Percentiles rank a stretch among this genome's conserved stretches.
Evolutionary conservation across 2,329 filamentous ascomycete genomes (phyloP).

Genomic region (Ophiostoma australiae): DNA sequence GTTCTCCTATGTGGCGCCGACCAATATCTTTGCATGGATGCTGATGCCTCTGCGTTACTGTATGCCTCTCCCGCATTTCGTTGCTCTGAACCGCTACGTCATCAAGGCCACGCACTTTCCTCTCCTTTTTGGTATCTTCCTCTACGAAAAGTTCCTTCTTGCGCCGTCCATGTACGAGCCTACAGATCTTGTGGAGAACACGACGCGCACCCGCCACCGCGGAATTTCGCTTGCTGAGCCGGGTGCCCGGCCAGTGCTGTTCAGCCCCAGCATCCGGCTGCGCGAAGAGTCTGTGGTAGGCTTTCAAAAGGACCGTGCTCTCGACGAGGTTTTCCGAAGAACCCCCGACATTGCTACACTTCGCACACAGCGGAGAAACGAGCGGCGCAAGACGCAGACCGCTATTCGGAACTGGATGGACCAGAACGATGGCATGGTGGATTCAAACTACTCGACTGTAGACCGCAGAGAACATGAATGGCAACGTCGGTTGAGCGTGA

Average conservation of each 20-base stretch:
- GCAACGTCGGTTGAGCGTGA: constrained; percentile 46
- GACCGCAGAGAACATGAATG: constrained; percentile 44
- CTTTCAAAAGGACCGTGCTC: constrained; percentile 79
- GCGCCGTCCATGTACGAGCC: constrained; percentile 73
- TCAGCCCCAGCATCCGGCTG: constrained; percentile 66
- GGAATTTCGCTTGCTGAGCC: constrained; percentile 56
- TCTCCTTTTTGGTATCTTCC: constrained; percentile 76
- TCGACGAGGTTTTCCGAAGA: constrained; percentile 84
- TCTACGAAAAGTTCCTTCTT: constrained; percentile 79
- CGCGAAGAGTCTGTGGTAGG: constrained; percentile 84
- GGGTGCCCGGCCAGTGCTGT: constrained; percentile 55
- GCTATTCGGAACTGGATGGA: constrained; percentile 92
- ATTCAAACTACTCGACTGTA: constrained; percentile 39
- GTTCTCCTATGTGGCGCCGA: constrained; percentile 88
- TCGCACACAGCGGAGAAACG: constrained; percentile 55
- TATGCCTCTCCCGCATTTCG: constrained; percentile 74
- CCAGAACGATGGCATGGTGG: constrained; percentile 49
- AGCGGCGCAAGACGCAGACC: constrained; percentile 69
- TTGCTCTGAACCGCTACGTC: constrained; percentile 79
- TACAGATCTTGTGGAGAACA: constrained; percentile 76
- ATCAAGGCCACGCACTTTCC: constrained; percentile 92
- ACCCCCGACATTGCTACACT: constrained; percentile 61
- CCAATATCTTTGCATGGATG: constrained; percentile 87
- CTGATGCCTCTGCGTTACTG: constrained; percentile 76
- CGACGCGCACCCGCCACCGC: constrained; percentile 47